Evolutionary conservation across 208 protist genomes (phyloP).

Genomic region (Wallacemonas rigidus): DNA sequence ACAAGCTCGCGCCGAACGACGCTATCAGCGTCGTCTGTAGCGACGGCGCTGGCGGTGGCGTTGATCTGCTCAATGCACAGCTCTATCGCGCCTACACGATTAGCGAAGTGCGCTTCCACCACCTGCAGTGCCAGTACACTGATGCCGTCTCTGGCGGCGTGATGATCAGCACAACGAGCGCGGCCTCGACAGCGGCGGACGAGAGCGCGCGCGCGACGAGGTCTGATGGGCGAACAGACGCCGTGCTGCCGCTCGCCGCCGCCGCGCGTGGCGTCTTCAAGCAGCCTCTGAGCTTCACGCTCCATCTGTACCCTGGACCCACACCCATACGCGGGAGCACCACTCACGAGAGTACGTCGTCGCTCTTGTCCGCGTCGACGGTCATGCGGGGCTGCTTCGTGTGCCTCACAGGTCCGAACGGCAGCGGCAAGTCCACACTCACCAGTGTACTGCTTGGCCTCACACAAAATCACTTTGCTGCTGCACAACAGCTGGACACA

Average conservation of each 20-base stretch:
- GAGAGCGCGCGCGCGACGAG: too few species aligned
- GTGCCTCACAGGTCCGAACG: constrained; percentile 58
- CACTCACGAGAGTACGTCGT: constrained; percentile 3
- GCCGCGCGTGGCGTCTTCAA: not conserved
- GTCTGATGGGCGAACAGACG: too few species aligned
- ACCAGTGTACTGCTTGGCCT: constrained; percentile 58
- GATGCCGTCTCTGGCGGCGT: not conserved
- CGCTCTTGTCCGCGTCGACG: not conserved
- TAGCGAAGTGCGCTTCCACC: not conserved
- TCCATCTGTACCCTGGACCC: constrained; percentile 14
- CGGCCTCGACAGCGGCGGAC: not conserved
- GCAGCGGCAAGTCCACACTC: constrained; percentile 65
- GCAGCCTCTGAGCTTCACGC: constrained; percentile 1
- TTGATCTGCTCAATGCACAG: constrained; percentile 7
- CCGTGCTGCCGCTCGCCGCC: not conserved
- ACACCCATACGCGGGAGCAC: not conserved
- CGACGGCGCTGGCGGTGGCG: not conserved
- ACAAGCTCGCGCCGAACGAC: constrained; percentile 20
- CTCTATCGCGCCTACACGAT: constrained; percentile 15
- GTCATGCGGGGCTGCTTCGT: constrained; percentile 44
- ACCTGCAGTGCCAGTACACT: constrained; percentile 12
- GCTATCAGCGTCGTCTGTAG: not conserved
- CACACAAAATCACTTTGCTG: not conserved
- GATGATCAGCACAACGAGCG: not conserved
- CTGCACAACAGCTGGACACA: not conserved